Conservation (phyloP, 2,329 filamentous ascomycete species). For the Sclerotinia subarctica region DNA sequence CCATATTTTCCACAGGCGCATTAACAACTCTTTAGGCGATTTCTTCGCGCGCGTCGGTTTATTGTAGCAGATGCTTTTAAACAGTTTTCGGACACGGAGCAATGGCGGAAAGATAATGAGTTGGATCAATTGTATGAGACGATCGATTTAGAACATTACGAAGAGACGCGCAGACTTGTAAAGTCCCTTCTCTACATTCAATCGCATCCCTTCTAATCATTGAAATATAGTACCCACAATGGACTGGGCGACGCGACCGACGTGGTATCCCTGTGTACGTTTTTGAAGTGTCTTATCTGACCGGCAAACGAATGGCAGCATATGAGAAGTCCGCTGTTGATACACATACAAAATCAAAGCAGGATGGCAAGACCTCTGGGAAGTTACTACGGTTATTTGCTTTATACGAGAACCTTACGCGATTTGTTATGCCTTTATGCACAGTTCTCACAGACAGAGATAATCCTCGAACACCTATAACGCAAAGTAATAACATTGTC, state of each 20-base stretch:
- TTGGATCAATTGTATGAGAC: slow-evolving; percentile 78
- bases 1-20: background rate
- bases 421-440: slow-evolving; percentile 82
- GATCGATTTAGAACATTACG: slow-evolving; percentile 81
- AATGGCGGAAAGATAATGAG: slow-evolving; percentile 78
- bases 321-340: slow-evolving; percentile 66
- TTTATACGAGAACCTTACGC: slow-evolving; percentile 87
- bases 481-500: slow-evolving; percentile 90
- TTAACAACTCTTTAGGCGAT: slow-evolving; percentile 57
- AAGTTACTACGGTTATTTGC: slow-evolving; percentile 85
- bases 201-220: slow-evolving; percentile 20
- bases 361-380: slow-evolving; percentile 63
- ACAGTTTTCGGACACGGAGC: slow-evolving; percentile 86
- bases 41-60: slow-evolving; percentile 81
- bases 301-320: slow-evolving; percentile 73
- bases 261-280: slow-evolving; percentile 91
- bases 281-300: slow-evolving; percentile 80
- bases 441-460: slow-evolving; percentile 70
- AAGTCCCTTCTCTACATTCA: slow-evolving; percentile 33
- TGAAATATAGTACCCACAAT: slow-evolving; percentile 75
- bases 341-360: slow-evolving; percentile 58
- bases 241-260: slow-evolving; percentile 85
- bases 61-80: slow-evolving; percentile 70
- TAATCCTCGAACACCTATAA: slow-evolving; percentile 78
- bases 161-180: slow-evolving; percentile 74